Evolutionary conservation across 257 asterid genomes (phyloP).

Genomic region (Lycium ferocissimum): DNA sequence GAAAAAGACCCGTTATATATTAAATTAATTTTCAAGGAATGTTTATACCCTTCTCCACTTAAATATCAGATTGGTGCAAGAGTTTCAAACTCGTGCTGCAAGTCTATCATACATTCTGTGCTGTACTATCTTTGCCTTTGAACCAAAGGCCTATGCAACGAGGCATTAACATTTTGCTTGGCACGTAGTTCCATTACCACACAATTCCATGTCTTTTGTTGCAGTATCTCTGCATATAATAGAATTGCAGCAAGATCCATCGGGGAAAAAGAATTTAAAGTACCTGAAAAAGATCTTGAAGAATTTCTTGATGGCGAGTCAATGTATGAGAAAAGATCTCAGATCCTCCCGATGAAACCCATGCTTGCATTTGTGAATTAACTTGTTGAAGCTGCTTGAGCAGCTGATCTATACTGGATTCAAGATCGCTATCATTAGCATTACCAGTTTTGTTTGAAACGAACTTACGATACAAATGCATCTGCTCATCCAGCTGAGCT

Average conservation of each 20-base stretch:
- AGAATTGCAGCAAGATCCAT: slow-evolving; percentile 1
- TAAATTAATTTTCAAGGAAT: neutral
- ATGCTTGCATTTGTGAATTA: slow-evolving; percentile 92
- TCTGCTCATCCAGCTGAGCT: slow-evolving; percentile 95
- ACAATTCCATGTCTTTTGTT: neutral
- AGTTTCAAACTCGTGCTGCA: neutral
- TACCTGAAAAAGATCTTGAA: slow-evolving; percentile 96
- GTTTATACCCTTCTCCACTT: neutral
- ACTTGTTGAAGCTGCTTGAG: slow-evolving; percentile 90
- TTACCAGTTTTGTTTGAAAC: slow-evolving; percentile 68
- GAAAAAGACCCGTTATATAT: neutral
- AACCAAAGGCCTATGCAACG: neutral
- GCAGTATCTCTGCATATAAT: neutral
- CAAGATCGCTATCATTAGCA: slow-evolving; percentile 68
- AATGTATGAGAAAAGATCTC: slow-evolving; percentile 92
- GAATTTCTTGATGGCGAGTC: slow-evolving; percentile 97
- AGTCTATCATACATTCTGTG: neutral
- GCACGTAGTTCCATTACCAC: slow-evolving; percentile 9
- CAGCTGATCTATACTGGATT: slow-evolving; percentile 77
- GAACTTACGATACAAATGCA: slow-evolving; percentile 83
- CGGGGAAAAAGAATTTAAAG: neutral
- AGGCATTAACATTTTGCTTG: neutral
- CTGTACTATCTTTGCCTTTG: slow-evolving; percentile 17
- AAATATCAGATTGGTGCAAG: neutral
- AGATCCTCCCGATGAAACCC: slow-evolving; percentile 98